Base-by-base conservation (phyloP, 2,329 filamentous ascomycete genomes). In the Aspergillus texensis region DNA sequence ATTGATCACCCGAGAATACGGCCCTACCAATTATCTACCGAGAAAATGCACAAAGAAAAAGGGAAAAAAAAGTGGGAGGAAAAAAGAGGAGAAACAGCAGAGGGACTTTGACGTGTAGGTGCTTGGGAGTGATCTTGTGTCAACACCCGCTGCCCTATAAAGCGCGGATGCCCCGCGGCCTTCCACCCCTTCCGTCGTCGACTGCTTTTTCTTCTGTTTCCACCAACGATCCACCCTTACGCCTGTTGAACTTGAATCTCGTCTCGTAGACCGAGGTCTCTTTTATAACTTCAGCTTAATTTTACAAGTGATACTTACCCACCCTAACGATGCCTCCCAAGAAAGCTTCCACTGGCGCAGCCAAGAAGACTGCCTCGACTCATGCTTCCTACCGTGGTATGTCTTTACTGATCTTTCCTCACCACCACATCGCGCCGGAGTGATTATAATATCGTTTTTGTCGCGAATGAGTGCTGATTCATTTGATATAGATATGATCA, bases 361-460 rank as follows among this genome's bases (percentile, higher is more conserved):
- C 85, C 73, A 89, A 89, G 83, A 87, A 88, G 82, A 80, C 83
- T 68, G 78, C 81, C 72, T 76, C 84, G 68, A 79, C 82, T 67
- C 88, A 90, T 82, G 84, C 84, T 71, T 85, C 86, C 72, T 91
- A 91, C 82, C 86, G 86, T 82, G 88, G 89, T 90, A 80, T 76
- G 84, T 82, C 73, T 76, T 68, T 64, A 70, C 77, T 78, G 74
- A 79, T 80, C 77, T 70, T 78, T 76, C 73, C 63, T 77, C 75
- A 76, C 78, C 72, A 79, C 75, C 67, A 67, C 76, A 78, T 86
- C 82, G 82, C 82, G 77, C 75, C 56, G 66, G 66, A 56, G 69
- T 74, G 71, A 76, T 74, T 58, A 63, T 71, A 62, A 61, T 69
- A 76, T 75, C 67, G 72, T 77, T 74, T 64, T 79, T 73, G 78